These are phyloP conservation scores for Ogataea ramenticola DNA, from an alignment of 805 yeast species.

Conservation along the genomic window DNA sequence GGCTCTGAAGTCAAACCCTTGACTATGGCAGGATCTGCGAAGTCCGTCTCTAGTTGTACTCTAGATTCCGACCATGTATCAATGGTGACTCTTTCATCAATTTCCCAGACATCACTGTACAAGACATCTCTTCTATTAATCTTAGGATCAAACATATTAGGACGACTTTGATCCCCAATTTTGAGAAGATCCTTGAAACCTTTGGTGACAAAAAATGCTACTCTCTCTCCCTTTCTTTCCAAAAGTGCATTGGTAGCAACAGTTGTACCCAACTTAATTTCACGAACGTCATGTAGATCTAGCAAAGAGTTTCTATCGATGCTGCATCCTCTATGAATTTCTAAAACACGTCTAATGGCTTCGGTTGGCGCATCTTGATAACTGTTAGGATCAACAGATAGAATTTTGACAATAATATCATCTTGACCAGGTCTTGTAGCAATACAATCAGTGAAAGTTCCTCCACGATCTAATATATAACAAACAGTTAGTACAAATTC, in stretches of 20 bases:
- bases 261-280: conserved; percentile 1
- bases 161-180: conserved; percentile 18
- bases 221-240: conserved; percentile 2
- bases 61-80: conserved; percentile 9
- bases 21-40: conserved; percentile 10
- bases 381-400: conserved; percentile 1
- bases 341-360: conserved; percentile 1
- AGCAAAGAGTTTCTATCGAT: neutral
- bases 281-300: neutral
- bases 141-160: conserved; percentile 1
- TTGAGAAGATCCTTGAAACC: conserved; percentile 18
- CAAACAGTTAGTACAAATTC: neutral
- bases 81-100: conserved; percentile 4
- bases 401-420: neutral
- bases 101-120: conserved; percentile 1
- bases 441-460: conserved; percentile 73
- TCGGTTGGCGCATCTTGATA: conserved; percentile 1
- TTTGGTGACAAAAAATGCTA: conserved; percentile 9
- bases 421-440: neutral
- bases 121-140: conserved; percentile 1
- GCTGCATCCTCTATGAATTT: neutral
- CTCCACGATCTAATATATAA: conserved; percentile 43
- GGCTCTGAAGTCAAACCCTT: conserved; percentile 29
- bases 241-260: neutral
- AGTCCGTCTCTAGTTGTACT: conserved; percentile 1